A percentile compares a stretch with the other conserved stretches of the same genome.
Conservation (phyloP, 1,284 basidiomycete species). For the Tilletia horrida region DNA sequence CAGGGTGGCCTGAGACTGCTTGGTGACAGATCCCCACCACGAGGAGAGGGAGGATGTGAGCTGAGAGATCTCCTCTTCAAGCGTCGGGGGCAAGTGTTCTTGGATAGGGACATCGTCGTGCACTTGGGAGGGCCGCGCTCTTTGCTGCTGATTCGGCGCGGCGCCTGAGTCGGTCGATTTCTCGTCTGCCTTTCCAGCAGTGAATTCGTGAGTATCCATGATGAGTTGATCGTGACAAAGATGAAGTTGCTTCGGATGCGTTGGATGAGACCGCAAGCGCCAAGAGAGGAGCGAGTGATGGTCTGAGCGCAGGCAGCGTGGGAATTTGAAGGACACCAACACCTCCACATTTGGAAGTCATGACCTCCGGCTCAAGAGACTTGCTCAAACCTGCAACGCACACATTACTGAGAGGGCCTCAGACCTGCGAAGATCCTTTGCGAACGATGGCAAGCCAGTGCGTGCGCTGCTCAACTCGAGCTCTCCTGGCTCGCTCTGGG, state of each 20-base stretch:
- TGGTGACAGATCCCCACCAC: conserved; percentile 49
- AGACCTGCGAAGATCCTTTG: too few species aligned
- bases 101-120: conserved; percentile 30
- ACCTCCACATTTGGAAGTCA: too few species aligned
- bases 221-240: not conserved
- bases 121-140: not conserved
- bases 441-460: too few species aligned
- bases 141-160: not conserved
- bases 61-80: conserved; percentile 47
- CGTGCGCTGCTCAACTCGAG: not conserved
- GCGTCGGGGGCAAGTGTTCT: conserved; percentile 23
- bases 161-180: not conserved
- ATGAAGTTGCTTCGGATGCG: too few species aligned
- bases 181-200: not conserved
- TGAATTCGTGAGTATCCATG: not conserved
- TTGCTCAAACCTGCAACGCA: too few species aligned
- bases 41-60: conserved; percentile 43
- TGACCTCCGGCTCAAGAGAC: too few species aligned
- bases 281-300: too few species aligned
- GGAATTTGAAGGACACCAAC: too few species aligned
- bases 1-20: conserved; percentile 40
- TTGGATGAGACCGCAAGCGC: too few species aligned
- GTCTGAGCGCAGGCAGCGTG: too few species aligned
- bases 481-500: not conserved
- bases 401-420: too few species aligned